Conservation (phyloP, 495 filamentous ascomycete genomes). For the Podospora appendiculata region DNA sequence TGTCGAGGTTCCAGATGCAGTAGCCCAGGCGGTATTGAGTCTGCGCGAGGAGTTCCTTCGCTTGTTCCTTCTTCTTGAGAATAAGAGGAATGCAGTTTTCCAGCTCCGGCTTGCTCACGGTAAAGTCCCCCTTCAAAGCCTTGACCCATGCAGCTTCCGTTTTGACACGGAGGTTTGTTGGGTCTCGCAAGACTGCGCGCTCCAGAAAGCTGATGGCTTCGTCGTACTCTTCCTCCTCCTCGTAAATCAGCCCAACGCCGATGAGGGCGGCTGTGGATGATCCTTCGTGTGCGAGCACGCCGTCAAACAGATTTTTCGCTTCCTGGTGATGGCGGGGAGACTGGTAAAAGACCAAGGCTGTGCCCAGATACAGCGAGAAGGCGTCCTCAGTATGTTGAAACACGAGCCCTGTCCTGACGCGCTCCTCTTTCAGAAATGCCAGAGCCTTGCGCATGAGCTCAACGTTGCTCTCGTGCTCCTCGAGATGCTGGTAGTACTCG, state of each 20-base stretch:
- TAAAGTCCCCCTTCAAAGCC: slow-evolving; percentile 70
- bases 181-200: slow-evolving; percentile 63
- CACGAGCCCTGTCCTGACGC: slow-evolving; percentile 53
- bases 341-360: slow-evolving; percentile 78
- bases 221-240: slow-evolving; percentile 82
- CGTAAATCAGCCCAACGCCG: slow-evolving; percentile 81
- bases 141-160: slow-evolving; percentile 86
- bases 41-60: slow-evolving; percentile 69
- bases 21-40: slow-evolving; percentile 82
- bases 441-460: slow-evolving; percentile 68
- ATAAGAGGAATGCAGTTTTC: slow-evolving; percentile 58
- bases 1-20: slow-evolving; percentile 78
- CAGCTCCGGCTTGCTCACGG: slow-evolving; percentile 55
- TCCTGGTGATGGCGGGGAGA: slow-evolving; percentile 83
- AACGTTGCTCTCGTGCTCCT: slow-evolving; percentile 81
- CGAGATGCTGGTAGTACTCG: slow-evolving; percentile 75
- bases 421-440: slow-evolving; percentile 49
- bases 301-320: slow-evolving; percentile 74
- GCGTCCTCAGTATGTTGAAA: slow-evolving; percentile 64
- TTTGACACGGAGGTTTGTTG: slow-evolving; percentile 63
- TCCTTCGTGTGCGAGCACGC: slow-evolving; percentile 62
- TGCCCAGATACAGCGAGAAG: slow-evolving; percentile 68
- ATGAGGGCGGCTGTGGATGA: slow-evolving; percentile 73
- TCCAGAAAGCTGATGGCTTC: slow-evolving; percentile 71
- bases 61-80: slow-evolving; percentile 26